Percentiles rank a stretch among this genome's conserved stretches.
These are phyloP conservation scores for Ophiostoma piceae DNA, from an alignment of 2,329 filamentous ascomycete genomes.

Conservation along the genomic window DNA sequence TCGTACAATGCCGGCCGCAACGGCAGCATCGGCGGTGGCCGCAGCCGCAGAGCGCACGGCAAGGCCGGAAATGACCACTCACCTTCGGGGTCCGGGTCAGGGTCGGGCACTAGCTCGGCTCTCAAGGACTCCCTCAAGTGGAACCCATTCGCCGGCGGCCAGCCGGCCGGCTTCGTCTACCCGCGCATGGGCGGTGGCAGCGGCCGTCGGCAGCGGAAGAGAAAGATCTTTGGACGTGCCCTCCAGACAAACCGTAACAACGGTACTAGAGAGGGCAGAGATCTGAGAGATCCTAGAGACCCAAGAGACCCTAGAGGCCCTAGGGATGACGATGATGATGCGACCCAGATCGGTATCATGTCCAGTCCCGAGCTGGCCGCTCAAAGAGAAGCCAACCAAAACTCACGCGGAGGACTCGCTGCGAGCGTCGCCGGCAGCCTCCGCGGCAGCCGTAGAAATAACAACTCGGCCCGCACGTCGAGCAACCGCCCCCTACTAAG, in stretches of 20 bases:
- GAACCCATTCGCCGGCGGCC: constrained; percentile 48
- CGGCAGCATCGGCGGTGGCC: constrained; percentile 42
- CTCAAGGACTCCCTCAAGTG: constrained; percentile 31
- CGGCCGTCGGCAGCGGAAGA: constrained; percentile 32
- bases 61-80: not conserved
- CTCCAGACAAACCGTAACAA: not conserved
- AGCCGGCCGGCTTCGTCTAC: constrained; percentile 48
- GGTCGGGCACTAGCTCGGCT: not conserved
- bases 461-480: not conserved
- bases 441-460: not conserved
- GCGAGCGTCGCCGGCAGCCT: not conserved
- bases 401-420: not conserved
- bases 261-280: not conserved
- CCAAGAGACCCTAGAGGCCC: not conserved
- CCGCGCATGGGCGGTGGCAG: constrained; percentile 32
- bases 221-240: constrained; percentile 32
- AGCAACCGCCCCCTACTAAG: not conserved
- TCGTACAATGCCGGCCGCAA: constrained; percentile 51
- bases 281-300: not conserved
- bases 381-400: not conserved
- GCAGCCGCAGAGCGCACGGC: constrained; percentile 27
- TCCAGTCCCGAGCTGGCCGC: not conserved
- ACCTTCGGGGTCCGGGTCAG: not conserved
- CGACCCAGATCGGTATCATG: not conserved
- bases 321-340: not conserved